Percentiles rank a stretch among this genome's conserved stretches.
Evolutionary conservation across 176 grass and related monocot genomes (phyloP).

Genomic region (Eleusine indica): DNA sequence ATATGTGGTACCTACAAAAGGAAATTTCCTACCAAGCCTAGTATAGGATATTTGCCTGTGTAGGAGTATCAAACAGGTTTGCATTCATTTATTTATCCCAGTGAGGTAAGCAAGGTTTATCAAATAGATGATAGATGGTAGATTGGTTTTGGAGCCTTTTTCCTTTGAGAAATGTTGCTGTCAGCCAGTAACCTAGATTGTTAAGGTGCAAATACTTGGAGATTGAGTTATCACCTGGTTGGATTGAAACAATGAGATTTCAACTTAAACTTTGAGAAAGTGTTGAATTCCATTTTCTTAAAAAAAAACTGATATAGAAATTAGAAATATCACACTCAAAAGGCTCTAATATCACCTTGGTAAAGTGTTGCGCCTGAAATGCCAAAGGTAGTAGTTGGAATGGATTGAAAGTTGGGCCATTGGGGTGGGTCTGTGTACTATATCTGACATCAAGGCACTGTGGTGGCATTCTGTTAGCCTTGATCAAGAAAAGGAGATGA

Average conservation of each 20-base stretch:
- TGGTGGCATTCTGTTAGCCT: background rate
- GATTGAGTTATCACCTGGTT: slow-evolving; percentile 25
- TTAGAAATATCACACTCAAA: background rate
- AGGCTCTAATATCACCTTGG: background rate
- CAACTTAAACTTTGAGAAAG: slow-evolving; percentile 25
- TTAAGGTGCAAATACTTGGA: slow-evolving; percentile 19
- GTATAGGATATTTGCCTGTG: background rate
- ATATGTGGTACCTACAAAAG: background rate
- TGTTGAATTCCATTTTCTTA: background rate
- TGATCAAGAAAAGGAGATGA: background rate
- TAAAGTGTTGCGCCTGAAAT: background rate
- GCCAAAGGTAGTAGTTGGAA: background rate
- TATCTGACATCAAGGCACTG: background rate
- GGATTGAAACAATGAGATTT: slow-evolving; percentile 8
- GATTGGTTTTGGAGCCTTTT: slow-evolving; percentile 8
- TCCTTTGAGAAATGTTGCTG: slow-evolving; percentile 9
- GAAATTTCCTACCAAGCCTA: background rate
- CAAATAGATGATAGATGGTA: background rate
- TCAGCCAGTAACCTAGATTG: background rate
- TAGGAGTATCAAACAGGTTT: background rate
- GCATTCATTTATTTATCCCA: background rate
- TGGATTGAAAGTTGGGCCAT: background rate
- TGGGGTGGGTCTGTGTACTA: background rate
- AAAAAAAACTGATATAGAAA: background rate
- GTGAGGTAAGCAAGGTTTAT: background rate